Evolutionary conservation across 352 stramenopile species (phyloP).

Genomic region (Globisporangium irregulare): DNA sequence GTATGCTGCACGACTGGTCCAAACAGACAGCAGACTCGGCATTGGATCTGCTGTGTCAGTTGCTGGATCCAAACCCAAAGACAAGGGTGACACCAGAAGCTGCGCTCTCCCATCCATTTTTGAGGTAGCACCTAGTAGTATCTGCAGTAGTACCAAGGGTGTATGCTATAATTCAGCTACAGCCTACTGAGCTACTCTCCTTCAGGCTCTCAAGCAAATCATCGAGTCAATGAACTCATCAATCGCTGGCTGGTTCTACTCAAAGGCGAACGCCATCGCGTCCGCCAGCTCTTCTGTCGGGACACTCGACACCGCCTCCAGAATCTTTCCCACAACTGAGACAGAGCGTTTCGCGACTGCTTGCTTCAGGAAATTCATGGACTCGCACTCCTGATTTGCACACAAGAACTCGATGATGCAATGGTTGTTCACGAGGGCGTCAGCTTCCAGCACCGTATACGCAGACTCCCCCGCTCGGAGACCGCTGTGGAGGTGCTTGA

Average conservation of each 20-base stretch:
- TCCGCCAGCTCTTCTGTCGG: background rate
- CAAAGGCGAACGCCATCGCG: background rate
- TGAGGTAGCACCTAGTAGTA: background rate
- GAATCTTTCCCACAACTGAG: background rate
- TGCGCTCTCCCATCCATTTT: background rate
- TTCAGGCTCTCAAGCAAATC: background rate
- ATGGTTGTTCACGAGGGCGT: background rate
- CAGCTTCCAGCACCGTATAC: background rate
- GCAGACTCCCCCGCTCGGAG: background rate
- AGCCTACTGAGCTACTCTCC: background rate
- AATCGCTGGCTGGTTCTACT: background rate
- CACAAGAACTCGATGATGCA: background rate
- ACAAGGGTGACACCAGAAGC: background rate
- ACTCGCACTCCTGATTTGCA: background rate
- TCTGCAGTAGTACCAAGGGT: background rate
- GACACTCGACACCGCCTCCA: background rate
- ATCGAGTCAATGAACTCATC: background rate
- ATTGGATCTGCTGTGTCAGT: slow-evolving; percentile 1
- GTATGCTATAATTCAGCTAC: background rate
- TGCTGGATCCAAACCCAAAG: background rate
- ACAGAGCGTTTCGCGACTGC: background rate
- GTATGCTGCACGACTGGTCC: slow-evolving; percentile 3
- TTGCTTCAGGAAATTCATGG: background rate
- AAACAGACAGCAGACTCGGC: background rate
- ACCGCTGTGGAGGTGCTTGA: background rate